These are phyloP conservation scores for Aspergillus heteromorphus DNA, from an alignment of 495 filamentous ascomycete genomes.

Conservation along the genomic window DNA sequence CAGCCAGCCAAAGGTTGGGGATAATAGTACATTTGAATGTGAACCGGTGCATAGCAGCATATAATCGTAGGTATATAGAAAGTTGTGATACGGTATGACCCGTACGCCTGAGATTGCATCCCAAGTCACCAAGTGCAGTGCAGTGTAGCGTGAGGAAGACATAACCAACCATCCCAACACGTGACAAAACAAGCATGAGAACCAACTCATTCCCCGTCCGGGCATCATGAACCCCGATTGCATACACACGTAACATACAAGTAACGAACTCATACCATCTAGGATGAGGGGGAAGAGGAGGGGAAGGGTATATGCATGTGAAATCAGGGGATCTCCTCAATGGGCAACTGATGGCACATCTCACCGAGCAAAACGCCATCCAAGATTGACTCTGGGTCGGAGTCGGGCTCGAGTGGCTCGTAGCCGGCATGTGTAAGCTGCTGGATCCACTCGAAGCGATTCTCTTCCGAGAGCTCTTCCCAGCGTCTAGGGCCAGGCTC, in stretches of 20 bases:
- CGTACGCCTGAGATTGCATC: neutral
- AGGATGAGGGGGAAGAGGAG: neutral
- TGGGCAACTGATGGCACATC: conserved; percentile 42
- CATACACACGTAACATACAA: no score
- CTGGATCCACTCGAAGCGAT: conserved; percentile 64
- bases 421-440: conserved; percentile 63
- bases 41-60: neutral
- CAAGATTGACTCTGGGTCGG: conserved; percentile 58
- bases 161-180: neutral
- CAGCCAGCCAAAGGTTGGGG: neutral
- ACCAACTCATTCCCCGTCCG: neutral
- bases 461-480: conserved; percentile 55
- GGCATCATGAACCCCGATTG: neutral
- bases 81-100: neutral
- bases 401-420: conserved; percentile 53
- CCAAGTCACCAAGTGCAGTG: neutral
- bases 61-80: conserved; percentile 3
- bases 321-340: neutral
- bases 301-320: neutral
- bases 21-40: neutral
- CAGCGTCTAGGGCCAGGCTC: conserved; percentile 46
- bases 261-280: neutral
- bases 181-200: neutral
- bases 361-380: conserved; percentile 71
- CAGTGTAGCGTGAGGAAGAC: neutral